Percentiles rank a stretch among this genome's conserved stretches.
Conservation (phyloP, 2,329 filamentous ascomycete genomes). For the Beauveria bassiana region DNA sequence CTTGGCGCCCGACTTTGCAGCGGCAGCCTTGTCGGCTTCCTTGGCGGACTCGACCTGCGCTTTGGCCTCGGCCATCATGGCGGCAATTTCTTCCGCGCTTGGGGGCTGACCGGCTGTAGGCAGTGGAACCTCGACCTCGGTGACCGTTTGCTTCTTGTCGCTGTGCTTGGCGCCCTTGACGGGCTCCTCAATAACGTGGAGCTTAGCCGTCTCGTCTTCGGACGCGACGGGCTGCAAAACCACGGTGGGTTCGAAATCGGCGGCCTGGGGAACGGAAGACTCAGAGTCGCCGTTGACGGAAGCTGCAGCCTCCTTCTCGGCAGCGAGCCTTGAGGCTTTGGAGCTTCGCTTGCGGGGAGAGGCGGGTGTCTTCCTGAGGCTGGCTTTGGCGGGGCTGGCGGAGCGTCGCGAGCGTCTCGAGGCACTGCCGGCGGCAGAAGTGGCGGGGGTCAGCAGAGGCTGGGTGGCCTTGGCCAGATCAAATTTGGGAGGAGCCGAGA, state of each 20-base stretch:
- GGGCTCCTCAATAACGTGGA: slow-evolving; percentile 61
- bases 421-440: slow-evolving; percentile 31
- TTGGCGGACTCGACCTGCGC: slow-evolving; percentile 72
- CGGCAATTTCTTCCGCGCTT: slow-evolving; percentile 67
- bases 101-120: slow-evolving; percentile 54
- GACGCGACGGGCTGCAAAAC: slow-evolving; percentile 42
- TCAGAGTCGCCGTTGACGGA: slow-evolving; percentile 28
- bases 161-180: slow-evolving; percentile 46
- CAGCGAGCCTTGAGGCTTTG: slow-evolving; percentile 34
- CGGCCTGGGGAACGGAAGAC: slow-evolving; percentile 35
- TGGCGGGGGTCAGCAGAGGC: slow-evolving; percentile 40
- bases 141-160: slow-evolving; percentile 63
- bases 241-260: slow-evolving; percentile 41
- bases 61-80: slow-evolving; percentile 80
- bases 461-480: slow-evolving; percentile 43
- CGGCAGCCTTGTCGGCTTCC: slow-evolving; percentile 30
- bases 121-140: slow-evolving; percentile 67
- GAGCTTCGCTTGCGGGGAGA: slow-evolving; percentile 48
- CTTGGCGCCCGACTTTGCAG: slow-evolving; percentile 34
- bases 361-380: slow-evolving; percentile 36
- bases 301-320: slow-evolving; percentile 21
- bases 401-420: slow-evolving; percentile 47
- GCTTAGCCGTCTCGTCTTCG: slow-evolving; percentile 54
- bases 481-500: slow-evolving; percentile 75
- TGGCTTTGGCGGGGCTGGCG: slow-evolving; percentile 46